A percentile compares a stretch with the other conserved stretches of the same genome.
Conservation (phyloP, 2,329 filamentous ascomycete species). For the Penicillium sp. region DNA sequence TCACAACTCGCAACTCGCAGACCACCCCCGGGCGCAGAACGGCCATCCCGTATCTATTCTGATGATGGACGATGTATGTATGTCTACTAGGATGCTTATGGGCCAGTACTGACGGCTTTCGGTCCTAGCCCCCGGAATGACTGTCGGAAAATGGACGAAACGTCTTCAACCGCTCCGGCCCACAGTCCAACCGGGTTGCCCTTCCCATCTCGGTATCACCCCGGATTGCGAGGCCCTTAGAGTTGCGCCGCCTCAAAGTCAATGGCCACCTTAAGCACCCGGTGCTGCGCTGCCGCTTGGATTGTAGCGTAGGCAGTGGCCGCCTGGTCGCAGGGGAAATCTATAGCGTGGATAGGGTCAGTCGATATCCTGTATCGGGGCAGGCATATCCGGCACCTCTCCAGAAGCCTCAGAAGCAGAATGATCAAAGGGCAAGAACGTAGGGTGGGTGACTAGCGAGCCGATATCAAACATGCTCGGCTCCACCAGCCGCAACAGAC, state of each 20-base stretch:
- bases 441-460: conserved; percentile 23
- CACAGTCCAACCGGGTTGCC: too few relatives aligned
- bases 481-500: conserved; percentile 18
- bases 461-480: conserved; percentile 16
- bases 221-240: too few relatives aligned
- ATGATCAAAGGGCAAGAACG: not conserved
- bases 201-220: not conserved
- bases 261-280: conserved; percentile 24
- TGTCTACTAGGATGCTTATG: too few relatives aligned
- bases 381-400: too few relatives aligned
- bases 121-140: too few relatives aligned
- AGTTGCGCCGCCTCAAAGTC: conserved; percentile 25
- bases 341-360: conserved; percentile 4
- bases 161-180: too few relatives aligned
- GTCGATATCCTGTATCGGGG: not conserved
- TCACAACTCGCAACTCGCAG: too few relatives aligned
- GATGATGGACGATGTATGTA: too few relatives aligned
- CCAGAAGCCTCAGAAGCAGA: not conserved
- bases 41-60: too few relatives aligned
- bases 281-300: conserved; percentile 16
- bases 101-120: too few relatives aligned
- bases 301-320: conserved; percentile 18
- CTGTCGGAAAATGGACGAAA: too few relatives aligned
- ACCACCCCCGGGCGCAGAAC: too few relatives aligned
- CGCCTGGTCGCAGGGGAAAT: conserved; percentile 15